These are phyloP conservation scores for Colletotrichum acutatum DNA, from an alignment of 2,329 filamentous ascomycete genomes.

Conservation along the genomic window DNA sequence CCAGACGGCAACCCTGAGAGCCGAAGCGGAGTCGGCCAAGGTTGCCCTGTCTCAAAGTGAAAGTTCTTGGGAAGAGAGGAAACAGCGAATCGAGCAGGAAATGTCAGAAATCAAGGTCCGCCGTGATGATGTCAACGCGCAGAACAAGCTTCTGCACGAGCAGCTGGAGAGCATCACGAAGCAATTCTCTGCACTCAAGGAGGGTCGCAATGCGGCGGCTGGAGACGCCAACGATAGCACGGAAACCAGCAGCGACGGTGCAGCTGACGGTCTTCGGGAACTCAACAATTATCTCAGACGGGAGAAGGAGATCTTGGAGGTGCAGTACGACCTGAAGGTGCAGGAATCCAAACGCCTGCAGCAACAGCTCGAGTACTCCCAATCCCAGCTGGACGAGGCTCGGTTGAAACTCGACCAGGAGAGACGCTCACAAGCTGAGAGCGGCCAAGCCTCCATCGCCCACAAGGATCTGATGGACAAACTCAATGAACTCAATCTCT, in stretches of 20 bases:
- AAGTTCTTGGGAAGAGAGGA: constrained; percentile 87
- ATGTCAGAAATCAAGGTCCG: constrained; percentile 81
- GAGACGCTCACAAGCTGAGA: constrained; percentile 79
- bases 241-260: constrained; percentile 57
- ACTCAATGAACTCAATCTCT: constrained; percentile 93
- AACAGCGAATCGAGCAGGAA: constrained; percentile 85
- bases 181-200: constrained; percentile 84
- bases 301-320: constrained; percentile 97
- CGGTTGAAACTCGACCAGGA: constrained; percentile 92
- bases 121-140: constrained; percentile 84
- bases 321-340: constrained; percentile 90
- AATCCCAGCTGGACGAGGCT: constrained; percentile 88
- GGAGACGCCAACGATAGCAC: constrained; percentile 59
- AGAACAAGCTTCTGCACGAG: constrained; percentile 90
- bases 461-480: constrained; percentile 95
- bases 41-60: constrained; percentile 83
- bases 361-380: constrained; percentile 88
- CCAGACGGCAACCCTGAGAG: constrained; percentile 77
- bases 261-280: constrained; percentile 81
- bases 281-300: constrained; percentile 91
- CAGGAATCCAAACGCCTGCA: constrained; percentile 90
- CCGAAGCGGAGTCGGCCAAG: constrained; percentile 88
- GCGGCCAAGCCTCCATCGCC: constrained; percentile 76
- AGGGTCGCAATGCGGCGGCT: constrained; percentile 46
- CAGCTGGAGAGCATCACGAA: constrained; percentile 86